phyloP scores from a whole-genome alignment of 331 rosid species.

The Malus hybrid region DNA sequence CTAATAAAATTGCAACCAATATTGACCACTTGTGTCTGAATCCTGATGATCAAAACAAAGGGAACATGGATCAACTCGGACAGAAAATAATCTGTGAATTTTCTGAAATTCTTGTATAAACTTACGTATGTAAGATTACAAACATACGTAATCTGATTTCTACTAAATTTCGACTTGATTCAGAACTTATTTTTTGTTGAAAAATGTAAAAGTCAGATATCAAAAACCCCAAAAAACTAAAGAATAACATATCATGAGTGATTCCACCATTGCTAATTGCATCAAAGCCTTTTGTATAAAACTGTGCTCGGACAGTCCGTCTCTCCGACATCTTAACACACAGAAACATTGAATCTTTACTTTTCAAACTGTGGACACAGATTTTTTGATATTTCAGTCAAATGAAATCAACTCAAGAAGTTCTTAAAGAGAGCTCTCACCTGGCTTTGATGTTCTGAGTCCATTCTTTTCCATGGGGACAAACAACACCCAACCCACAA shows the following conservation, averaged over 20 bases:
- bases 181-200: background rate
- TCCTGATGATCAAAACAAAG: conserved; percentile 25
- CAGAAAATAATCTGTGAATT: background rate
- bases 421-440: conserved; percentile 21
- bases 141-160: background rate
- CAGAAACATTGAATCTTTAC: background rate
- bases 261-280: too few relatives aligned
- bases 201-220: too few relatives aligned
- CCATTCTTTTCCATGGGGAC: conserved; percentile 58
- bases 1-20: conserved; percentile 29
- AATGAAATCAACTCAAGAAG: background rate
- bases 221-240: too few relatives aligned
- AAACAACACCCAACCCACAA: conserved; percentile 49
- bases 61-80: background rate
- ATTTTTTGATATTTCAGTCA: background rate
- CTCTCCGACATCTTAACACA: too few relatives aligned
- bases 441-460: conserved; percentile 9
- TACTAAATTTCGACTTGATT: background rate
- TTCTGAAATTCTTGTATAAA: background rate
- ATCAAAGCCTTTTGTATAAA: too few relatives aligned
- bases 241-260: too few relatives aligned
- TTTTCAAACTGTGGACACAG: background rate
- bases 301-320: too few relatives aligned
- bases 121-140: background rate
- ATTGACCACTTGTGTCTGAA: conserved; percentile 20